These are phyloP conservation scores for Cinnamomum chago DNA, from an alignment of 164 flowering plant genomes.

Conservation along the genomic window DNA sequence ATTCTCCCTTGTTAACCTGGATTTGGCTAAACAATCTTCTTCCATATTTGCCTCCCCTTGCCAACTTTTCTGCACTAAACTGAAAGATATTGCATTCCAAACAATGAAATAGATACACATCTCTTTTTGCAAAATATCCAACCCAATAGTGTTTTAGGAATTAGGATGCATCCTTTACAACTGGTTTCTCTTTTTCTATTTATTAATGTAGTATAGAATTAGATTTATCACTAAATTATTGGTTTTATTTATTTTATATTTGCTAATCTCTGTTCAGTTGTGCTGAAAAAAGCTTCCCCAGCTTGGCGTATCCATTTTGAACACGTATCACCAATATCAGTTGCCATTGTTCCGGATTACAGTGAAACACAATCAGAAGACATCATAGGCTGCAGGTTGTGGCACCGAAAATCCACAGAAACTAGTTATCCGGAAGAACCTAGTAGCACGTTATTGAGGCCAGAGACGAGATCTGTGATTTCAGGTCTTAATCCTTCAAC, in stretches of 20 bases:
- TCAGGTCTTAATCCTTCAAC: constrained; percentile 42
- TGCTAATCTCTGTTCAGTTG: not conserved
- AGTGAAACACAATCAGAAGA: constrained; percentile 22
- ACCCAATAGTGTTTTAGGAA: too few relatives aligned
- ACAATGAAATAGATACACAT: too few relatives aligned
- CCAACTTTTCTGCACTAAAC: too few relatives aligned
- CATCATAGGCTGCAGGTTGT: constrained; percentile 39
- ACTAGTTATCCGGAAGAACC: constrained; percentile 43
- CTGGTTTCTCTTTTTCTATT: too few relatives aligned
- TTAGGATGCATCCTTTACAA: too few relatives aligned
- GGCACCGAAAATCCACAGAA: constrained; percentile 40
- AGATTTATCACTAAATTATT: too few relatives aligned
- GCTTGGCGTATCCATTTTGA: constrained; percentile 39
- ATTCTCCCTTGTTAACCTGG: too few relatives aligned
- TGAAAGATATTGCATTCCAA: too few relatives aligned
- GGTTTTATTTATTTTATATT: not conserved
- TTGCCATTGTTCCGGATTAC: constrained; percentile 33
- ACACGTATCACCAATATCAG: constrained; percentile 33
- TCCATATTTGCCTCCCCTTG: too few relatives aligned
- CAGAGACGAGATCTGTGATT: constrained; percentile 38
- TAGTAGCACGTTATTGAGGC: constrained; percentile 33
- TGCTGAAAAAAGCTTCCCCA: constrained; percentile 8
- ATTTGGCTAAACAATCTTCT: too few relatives aligned
- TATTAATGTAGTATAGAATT: too few relatives aligned
- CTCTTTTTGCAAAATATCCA: too few relatives aligned